phyloP scores from a whole-genome alignment of 306 rosid genomes.

The Vicia sativa region DNA sequence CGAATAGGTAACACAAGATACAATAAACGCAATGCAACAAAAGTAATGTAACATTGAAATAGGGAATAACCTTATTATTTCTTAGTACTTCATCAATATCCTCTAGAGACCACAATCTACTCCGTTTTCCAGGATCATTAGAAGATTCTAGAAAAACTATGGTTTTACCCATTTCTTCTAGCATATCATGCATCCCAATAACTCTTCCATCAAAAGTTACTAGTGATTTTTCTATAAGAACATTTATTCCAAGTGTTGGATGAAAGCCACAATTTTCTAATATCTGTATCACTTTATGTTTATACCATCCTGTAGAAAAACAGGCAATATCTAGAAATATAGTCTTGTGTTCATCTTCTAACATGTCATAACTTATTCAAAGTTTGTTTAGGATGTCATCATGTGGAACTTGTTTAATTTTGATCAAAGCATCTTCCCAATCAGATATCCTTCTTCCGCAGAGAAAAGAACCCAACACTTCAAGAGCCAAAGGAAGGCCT shows the following conservation, averaged over 20 bases:
- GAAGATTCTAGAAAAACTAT: slow-evolving; percentile 15
- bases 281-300: slow-evolving; percentile 6
- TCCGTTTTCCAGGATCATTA: background rate
- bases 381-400: slow-evolving; percentile 25
- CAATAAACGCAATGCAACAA: background rate
- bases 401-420: slow-evolving; percentile 6
- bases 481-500: slow-evolving; percentile 40
- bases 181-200: slow-evolving; percentile 30
- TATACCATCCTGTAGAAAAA: slow-evolving; percentile 31
- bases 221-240: slow-evolving; percentile 33
- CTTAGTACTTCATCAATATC: slow-evolving; percentile 5
- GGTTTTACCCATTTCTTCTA: slow-evolving; percentile 34
- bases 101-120: slow-evolving; percentile 15
- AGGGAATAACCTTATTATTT: background rate
- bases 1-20: slow-evolving; percentile 4
- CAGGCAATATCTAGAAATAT: slow-evolving; percentile 39
- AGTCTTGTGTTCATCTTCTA: slow-evolving; percentile 12
- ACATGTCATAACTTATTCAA: slow-evolving; percentile 31
- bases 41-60: background rate
- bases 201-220: background rate
- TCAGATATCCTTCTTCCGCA: background rate
- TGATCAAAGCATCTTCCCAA: slow-evolving; percentile 29
- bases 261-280: background rate
- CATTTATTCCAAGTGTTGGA: slow-evolving; percentile 7
- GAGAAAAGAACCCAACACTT: slow-evolving; percentile 31